Evolutionary conservation across 2,329 filamentous ascomycete species (phyloP), one percentile per base, ranked within the genome.

Genomic region (Hypoxylon sp.): DNA sequence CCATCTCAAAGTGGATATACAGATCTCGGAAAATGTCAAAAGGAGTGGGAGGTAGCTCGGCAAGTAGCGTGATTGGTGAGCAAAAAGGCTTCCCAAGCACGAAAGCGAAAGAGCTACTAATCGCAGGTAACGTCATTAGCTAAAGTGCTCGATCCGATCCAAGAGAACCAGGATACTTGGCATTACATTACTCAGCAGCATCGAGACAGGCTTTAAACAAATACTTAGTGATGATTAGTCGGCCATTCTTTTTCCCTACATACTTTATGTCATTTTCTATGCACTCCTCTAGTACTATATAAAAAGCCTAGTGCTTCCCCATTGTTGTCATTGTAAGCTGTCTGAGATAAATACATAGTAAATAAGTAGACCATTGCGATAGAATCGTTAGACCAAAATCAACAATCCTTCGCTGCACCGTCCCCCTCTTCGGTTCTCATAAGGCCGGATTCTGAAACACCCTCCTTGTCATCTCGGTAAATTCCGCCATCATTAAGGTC

Each of bases 401-500:
- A 35, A 23, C 25, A 38, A 25, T 31, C 12, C 32, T 32, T 12
- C 15, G 29, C 23, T 17, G 25, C 34, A 15, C 9, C 19, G 15
- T 38, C 32, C 15, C n/a, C n/a, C n/a, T 34, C 16, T 41, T 34
- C 30, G 26, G 40, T 29, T 32, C 34, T 6, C 16, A 44, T 15
- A 13, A 21, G 13, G 19, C 44, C 48, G 23, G 35, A 35, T 15
- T 31, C 37, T n/a, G 23, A 19, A 37, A 38, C 21, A 37, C 36
- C 16, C 53, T 25, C 40, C 45, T 47, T 31, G 37, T 59, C 46
- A 57, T 57, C 44, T 50, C 50, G 41, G 45, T 16, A 57, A 48
- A 20, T 32, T 35, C 26, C 31, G 45, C 53, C 42, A 54, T 34
- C 20, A 40, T 38, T 15, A 11, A 45, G 15, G n/a, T 26, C 44